These are phyloP conservation scores for Beauveria brongniartii DNA, from an alignment of 2,329 filamentous ascomycete genomes.

Conservation along the genomic window DNA sequence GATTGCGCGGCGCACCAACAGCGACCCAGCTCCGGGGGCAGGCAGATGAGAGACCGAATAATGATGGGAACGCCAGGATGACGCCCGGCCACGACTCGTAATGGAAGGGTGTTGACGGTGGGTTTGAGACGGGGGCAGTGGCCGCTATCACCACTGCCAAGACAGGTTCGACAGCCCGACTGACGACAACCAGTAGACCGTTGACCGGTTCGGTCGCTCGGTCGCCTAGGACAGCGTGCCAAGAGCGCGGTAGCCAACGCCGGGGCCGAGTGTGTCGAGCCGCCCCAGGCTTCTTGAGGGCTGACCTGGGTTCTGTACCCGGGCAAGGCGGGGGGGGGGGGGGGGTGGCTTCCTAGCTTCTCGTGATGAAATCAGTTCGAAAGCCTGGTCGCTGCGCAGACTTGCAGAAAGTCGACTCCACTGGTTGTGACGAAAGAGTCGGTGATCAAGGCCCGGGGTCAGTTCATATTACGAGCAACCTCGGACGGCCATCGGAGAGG, in stretches of 20 bases:
- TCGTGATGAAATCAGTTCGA: not conserved
- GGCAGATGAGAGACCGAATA: not conserved
- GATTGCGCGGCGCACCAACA: not conserved
- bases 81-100: not conserved
- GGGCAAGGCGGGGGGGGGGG: not conserved
- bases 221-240: constrained; percentile 1
- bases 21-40: not conserved
- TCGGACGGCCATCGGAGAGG: not conserved
- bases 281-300: not conserved
- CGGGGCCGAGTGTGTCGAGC: too few relatives aligned
- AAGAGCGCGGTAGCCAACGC: constrained; percentile 7
- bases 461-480: not conserved
- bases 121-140: not conserved
- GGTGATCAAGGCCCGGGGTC: not conserved
- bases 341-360: not conserved
- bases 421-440: not conserved
- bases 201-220: not conserved
- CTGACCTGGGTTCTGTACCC: constrained; percentile 7
- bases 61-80: not conserved
- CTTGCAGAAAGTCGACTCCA: not conserved
- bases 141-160: not conserved
- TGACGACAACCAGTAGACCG: not conserved
- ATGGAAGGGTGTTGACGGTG: not conserved
- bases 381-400: not conserved
- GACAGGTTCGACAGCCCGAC: not conserved